Evolutionary conservation across 331 rosid species (phyloP), one percentile per base, ranked within the genome.

Genomic region (Malus hybrid): DNA sequence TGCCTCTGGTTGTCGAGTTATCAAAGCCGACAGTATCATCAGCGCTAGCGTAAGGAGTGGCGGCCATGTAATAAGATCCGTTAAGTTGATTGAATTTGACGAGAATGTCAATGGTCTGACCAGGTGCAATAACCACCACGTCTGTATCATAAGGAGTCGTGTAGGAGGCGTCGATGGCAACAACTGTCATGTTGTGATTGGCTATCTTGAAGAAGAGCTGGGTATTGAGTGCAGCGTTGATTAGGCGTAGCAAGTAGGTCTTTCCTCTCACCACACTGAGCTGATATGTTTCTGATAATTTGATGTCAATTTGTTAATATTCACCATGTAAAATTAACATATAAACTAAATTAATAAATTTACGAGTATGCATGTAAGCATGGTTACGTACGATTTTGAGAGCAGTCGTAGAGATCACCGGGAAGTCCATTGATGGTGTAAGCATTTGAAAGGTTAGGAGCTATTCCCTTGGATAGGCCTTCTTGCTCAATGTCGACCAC

Each of bases 41-140:
- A 3, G 72, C 6, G 0, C 80, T 68, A 4, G 55, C 5, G 48
- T 88, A 86, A 0, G 88, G 79, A 2, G 66, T 61, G 6, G 93
- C 93, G 0, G 87, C 90, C 88, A 88, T 86, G 83, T 82, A 88
- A 65, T 88, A 88, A 3, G 89, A 86, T 0, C 86, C 86, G 5
- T 61, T 34, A 0, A 78, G 65, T 53, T 77, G 88, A 72, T 88
- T 70, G 1, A 86, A 75, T 7, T 44, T 73, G 55, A 88, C 8
- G 16, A 88, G 83, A 22, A 84, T 88, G 10, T 88, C 88, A 20
- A 70, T 62, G 58, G 93, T 88, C 32, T 88, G 93, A 30, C 93
- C 90, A 0, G 93, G 90, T 2, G 81, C 86, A 0, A 65, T 3
- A 3, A 86, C 84, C 7, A 88, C 55, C 0, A 86, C 82, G 2